Percentiles rank a stretch among this genome's conserved stretches.
phyloP scores from a whole-genome alignment of 768 basidiomycete species.

The Hypholoma fasciculare region DNA sequence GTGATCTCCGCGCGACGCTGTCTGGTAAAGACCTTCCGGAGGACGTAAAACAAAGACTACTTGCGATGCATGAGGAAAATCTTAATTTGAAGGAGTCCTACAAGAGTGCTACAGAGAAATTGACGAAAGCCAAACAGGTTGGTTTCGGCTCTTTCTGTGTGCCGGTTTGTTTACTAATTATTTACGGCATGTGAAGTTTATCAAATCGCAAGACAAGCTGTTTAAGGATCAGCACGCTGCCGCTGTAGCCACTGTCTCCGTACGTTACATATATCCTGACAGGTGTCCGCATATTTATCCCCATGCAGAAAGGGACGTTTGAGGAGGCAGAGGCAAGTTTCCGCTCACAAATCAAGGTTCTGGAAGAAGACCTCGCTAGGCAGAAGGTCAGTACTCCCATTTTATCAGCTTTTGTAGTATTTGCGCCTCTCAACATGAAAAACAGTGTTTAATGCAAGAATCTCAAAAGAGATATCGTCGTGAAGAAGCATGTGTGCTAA shows the following conservation, averaged over 20 bases:
- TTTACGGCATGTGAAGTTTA: constrained; percentile 55
- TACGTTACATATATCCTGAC: constrained; percentile 24
- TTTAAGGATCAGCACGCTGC: constrained; percentile 81
- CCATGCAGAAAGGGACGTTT: constrained; percentile 44
- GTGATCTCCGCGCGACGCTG: constrained; percentile 75
- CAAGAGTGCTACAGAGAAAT: constrained; percentile 73
- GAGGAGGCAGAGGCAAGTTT: constrained; percentile 73
- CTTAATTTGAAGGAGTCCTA: constrained; percentile 66
- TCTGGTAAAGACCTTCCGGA: constrained; percentile 81
- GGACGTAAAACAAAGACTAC: constrained; percentile 73
- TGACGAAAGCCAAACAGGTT: constrained; percentile 78
- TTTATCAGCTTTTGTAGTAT: not conserved
- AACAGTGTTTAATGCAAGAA: constrained; percentile 52
- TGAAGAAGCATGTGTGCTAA: constrained; percentile 83
- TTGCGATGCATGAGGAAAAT: constrained; percentile 79
- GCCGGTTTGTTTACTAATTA: not conserved
- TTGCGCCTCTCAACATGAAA: not conserved
- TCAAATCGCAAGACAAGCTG: constrained; percentile 88
- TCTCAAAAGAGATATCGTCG: constrained; percentile 60
- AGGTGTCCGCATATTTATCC: not conserved
- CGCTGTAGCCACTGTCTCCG: constrained; percentile 45
- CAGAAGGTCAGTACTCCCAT: constrained; percentile 43
- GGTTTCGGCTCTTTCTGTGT: constrained; percentile 10
- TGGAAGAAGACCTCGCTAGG: constrained; percentile 63
- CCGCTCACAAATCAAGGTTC: constrained; percentile 61